Percentiles rank a stretch among this genome's conserved stretches.
Evolutionary conservation across 2,329 filamentous ascomycete species (phyloP).

Genomic region (Neoscytalidium dimidiatum): DNA sequence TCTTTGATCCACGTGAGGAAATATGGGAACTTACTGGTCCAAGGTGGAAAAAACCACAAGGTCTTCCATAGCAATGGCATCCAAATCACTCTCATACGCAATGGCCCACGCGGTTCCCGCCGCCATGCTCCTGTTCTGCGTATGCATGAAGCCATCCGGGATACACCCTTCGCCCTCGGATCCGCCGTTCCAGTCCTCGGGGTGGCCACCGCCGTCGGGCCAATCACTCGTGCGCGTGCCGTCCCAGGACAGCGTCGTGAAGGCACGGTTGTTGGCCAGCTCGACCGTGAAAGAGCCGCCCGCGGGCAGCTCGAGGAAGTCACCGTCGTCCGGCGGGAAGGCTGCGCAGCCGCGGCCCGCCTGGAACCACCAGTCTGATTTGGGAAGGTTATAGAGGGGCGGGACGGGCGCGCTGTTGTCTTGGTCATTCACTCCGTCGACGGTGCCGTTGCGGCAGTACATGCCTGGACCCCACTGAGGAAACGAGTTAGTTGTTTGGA

Average conservation of each 20-base stretch:
- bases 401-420: slow-evolving; percentile 52
- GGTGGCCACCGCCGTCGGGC: slow-evolving; percentile 51
- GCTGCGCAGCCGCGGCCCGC: slow-evolving; percentile 50
- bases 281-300: slow-evolving; percentile 53
- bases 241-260: slow-evolving; percentile 50
- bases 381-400: slow-evolving; percentile 49
- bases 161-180: slow-evolving; percentile 35
- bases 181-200: slow-evolving; percentile 48
- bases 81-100: slow-evolving; percentile 51
- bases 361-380: slow-evolving; percentile 55
- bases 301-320: slow-evolving; percentile 50
- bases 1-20: too few relatives aligned
- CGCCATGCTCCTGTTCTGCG: slow-evolving; percentile 45
- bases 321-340: slow-evolving; percentile 38
- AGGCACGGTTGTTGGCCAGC: slow-evolving; percentile 53
- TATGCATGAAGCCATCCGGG: slow-evolving; percentile 50
- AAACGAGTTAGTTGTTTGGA: background rate
- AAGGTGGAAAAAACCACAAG: slow-evolving; percentile 54
- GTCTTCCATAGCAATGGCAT: slow-evolving; percentile 52
- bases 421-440: slow-evolving; percentile 34
- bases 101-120: slow-evolving; percentile 55
- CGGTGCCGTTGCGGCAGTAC: slow-evolving; percentile 41
- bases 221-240: slow-evolving; percentile 44
- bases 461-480: slow-evolving; percentile 30
- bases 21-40: slow-evolving; percentile 39